phyloP scores from a whole-genome alignment of 305 asterid genomes.

The Fraxinus latifolia region DNA sequence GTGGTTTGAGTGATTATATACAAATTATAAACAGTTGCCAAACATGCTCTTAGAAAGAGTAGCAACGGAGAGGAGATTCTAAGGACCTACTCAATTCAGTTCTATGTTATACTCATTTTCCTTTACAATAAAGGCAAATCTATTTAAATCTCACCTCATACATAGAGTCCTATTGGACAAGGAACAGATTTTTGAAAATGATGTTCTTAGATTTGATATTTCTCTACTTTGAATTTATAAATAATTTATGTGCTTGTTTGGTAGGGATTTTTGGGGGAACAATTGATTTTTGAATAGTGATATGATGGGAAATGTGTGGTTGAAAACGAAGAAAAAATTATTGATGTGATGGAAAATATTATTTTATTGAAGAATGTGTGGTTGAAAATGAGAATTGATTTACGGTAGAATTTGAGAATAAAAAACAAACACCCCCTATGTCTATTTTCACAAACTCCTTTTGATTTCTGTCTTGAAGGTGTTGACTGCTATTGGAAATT shows the following conservation, averaged over 20 bases:
- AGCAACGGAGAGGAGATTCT: not conserved
- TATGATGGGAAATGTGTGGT: too few relatives aligned
- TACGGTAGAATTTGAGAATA: too few relatives aligned
- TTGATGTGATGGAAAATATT: too few relatives aligned
- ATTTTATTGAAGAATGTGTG: too few relatives aligned
- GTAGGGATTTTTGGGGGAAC: too few relatives aligned
- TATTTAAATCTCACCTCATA: not conserved
- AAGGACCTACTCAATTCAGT: not conserved
- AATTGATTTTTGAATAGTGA: too few relatives aligned
- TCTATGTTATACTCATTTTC: not conserved
- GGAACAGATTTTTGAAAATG: not conserved
- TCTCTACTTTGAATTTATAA: constrained; percentile 6
- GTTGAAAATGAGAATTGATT: too few relatives aligned
- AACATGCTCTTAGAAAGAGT: not conserved
- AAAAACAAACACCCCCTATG: not conserved
- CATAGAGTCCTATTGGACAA: not conserved
- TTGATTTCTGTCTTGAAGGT: constrained; percentile 42
- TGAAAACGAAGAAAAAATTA: too few relatives aligned
- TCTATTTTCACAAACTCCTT: constrained; percentile 14
- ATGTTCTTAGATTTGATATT: not conserved
- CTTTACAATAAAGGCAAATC: not conserved
- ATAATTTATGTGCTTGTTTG: not conserved
- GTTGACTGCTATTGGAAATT: constrained; percentile 79
- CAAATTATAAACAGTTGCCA: not conserved
- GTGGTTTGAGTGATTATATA: not conserved